A percentile compares a stretch with the other conserved stretches of the same genome.
These are phyloP conservation scores for Heterobasidion irregulare DNA, from an alignment of 1,284 basidiomycete species.

Conservation along the genomic window DNA sequence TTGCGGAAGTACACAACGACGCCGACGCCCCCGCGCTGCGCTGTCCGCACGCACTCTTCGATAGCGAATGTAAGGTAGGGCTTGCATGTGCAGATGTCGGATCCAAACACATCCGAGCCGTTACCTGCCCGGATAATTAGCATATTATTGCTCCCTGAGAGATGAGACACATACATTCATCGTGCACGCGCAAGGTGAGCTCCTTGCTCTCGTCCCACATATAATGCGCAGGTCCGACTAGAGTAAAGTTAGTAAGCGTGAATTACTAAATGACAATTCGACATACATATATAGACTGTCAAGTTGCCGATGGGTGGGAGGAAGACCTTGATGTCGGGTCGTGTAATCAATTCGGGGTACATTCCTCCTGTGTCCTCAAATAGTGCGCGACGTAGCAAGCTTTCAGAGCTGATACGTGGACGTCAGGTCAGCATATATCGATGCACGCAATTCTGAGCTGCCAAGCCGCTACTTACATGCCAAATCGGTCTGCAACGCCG, in stretches of 20 bases:
- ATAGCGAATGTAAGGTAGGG: slow-evolving; percentile 92
- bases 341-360: slow-evolving; percentile 94
- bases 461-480: slow-evolving; percentile 50
- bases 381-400: slow-evolving; percentile 75
- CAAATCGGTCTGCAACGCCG: slow-evolving; percentile 85
- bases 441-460: neutral
- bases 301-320: slow-evolving; percentile 89
- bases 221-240: slow-evolving; percentile 72
- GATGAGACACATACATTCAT: slow-evolving; percentile 61
- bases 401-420: slow-evolving; percentile 57
- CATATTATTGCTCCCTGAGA: neutral
- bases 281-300: slow-evolving; percentile 88
- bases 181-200: slow-evolving; percentile 88
- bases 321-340: slow-evolving; percentile 93
- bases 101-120: slow-evolving; percentile 84
- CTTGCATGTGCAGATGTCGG: slow-evolving; percentile 93
- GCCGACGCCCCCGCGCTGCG: slow-evolving; percentile 87
- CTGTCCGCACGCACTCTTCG: slow-evolving; percentile 83
- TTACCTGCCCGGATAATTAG: slow-evolving; percentile 39
- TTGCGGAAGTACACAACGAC: slow-evolving; percentile 94
- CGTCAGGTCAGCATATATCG: neutral
- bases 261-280: neutral
- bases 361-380: slow-evolving; percentile 96
- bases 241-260: neutral
- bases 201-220: slow-evolving; percentile 78